Evolutionary conservation across 164 flowering plant species (phyloP).

Genomic region (Stephania japonica): DNA sequence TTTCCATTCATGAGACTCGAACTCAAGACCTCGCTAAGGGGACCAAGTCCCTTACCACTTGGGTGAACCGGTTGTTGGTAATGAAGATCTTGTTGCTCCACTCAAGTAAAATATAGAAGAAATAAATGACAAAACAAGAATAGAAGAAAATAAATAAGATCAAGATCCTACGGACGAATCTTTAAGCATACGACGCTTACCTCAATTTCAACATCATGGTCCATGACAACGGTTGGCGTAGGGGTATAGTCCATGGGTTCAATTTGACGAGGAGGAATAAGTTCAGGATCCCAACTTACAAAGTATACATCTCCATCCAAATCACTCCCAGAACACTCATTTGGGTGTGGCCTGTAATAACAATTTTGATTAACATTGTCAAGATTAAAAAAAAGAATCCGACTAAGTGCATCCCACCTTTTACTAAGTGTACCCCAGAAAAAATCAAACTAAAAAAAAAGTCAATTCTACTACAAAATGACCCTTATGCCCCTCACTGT

Average conservation of each 20-base stretch:
- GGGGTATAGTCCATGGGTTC: conserved; percentile 72
- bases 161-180: not conserved
- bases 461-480: too few relatives aligned
- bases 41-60: too few relatives aligned
- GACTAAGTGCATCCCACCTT: too few relatives aligned
- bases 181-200: conserved; percentile 7
- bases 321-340: conserved; percentile 97
- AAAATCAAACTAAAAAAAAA: too few relatives aligned
- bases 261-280: conserved; percentile 51
- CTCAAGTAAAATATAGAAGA: not conserved
- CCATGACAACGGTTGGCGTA: conserved; percentile 30
- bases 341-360: conserved; percentile 69
- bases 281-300: conserved; percentile 71
- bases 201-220: conserved; percentile 52
- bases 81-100: not conserved
- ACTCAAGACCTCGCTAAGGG: too few relatives aligned
- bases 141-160: not conserved
- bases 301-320: conserved; percentile 90
- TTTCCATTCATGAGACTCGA: too few relatives aligned
- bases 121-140: not conserved
- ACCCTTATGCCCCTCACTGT: too few relatives aligned
- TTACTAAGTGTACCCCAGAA: too few relatives aligned
- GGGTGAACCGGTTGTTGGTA: too few relatives aligned
- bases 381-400: too few relatives aligned
- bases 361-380: not conserved